Conservation (phyloP, 1,284 basidiomycete species). For the Ganoderma sp. region DNA sequence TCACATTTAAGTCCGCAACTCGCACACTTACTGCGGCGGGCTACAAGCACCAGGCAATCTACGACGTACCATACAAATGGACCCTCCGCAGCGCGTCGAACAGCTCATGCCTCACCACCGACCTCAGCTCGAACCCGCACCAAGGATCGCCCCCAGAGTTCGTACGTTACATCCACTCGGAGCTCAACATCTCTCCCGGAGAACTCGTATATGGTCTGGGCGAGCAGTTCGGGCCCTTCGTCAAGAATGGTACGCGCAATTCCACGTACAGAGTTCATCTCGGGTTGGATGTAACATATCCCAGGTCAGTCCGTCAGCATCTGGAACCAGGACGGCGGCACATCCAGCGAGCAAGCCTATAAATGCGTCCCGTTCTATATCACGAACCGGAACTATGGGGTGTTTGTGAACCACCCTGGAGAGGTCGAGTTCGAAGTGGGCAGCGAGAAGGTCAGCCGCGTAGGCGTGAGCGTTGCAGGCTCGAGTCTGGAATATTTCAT, state of each 20-base stretch:
- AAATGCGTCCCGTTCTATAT: slow-evolving; percentile 79
- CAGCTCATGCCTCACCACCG: slow-evolving; percentile 62
- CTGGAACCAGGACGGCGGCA: slow-evolving; percentile 78
- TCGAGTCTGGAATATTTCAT: slow-evolving; percentile 71
- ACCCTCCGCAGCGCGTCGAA: slow-evolving; percentile 64
- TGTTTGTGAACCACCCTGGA: slow-evolving; percentile 80
- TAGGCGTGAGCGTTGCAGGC: slow-evolving; percentile 70
- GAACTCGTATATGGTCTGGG: slow-evolving; percentile 78
- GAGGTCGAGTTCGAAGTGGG: slow-evolving; percentile 79
- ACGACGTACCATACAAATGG: slow-evolving; percentile 70
- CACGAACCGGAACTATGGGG: slow-evolving; percentile 71
- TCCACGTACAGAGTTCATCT: slow-evolving; percentile 9
- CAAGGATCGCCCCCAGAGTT: slow-evolving; percentile 51
- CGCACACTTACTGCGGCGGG: slow-evolving; percentile 61
- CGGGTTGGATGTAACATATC: slow-evolving; percentile 5
- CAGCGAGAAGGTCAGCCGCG: slow-evolving; percentile 74
- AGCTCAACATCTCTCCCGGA: slow-evolving; percentile 71
- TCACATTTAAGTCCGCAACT: slow-evolving; percentile 61
- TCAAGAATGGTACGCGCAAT: slow-evolving; percentile 67
- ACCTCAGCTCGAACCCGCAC: slow-evolving; percentile 62
- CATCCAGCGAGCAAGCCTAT: slow-evolving; percentile 75
- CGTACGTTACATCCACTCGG: slow-evolving; percentile 67
- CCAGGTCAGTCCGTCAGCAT: slow-evolving; percentile 65
- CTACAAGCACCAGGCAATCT: slow-evolving; percentile 65
- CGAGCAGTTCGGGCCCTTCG: slow-evolving; percentile 74